Evolutionary conservation across 768 basidiomycete species (phyloP), one percentile per base, ranked within the genome.

Genomic region (Mycena epipterygia): DNA sequence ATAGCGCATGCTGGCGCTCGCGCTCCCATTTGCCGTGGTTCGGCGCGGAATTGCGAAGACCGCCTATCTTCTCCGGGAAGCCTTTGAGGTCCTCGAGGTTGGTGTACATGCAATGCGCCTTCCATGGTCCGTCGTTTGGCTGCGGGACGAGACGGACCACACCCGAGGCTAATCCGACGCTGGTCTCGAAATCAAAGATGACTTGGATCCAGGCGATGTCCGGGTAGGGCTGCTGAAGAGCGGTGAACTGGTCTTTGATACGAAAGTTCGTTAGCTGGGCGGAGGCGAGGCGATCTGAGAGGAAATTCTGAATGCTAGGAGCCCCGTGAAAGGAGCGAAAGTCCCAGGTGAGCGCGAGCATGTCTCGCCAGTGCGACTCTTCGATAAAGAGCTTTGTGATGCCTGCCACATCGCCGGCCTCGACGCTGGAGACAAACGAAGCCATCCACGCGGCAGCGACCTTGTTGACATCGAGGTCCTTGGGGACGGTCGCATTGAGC

Each of bases 311-410:
- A 44, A 91, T 86, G 11, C 78, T 76, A 2, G 74, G 25, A 41
- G 73, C 78, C 16, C 87, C 84, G 70, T 86, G 82, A 74, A 91
- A 87, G 11, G 89, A 88, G 42, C 89, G 86, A 55, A 90, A 86
- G 67, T 89, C 84, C 89, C 89, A 91, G 21, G 90, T 91, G 62
- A 91, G 81, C 0, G 88, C 84, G n/a, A 90, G 84, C 59, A 87
- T 81, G 71, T 91, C 90, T 16, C 89, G 80, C 91, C 90, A 91
- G 67, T 86, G 87, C 6, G 82, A 82, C 60, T 83, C 83, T 1
- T 77, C 73, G 70, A 82, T 64, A 52, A 86, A 76, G 16, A 84
- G 75, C 11, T 74, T 74, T n/a, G 82, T 66, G 41, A 88, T 75
- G 17, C 78, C 78, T 27, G 79, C 75, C 1, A 58, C 58, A 25